These are phyloP conservation scores for Termitomyces sp. DNA, from an alignment of 768 basidiomycete genomes.

Conservation along the genomic window DNA sequence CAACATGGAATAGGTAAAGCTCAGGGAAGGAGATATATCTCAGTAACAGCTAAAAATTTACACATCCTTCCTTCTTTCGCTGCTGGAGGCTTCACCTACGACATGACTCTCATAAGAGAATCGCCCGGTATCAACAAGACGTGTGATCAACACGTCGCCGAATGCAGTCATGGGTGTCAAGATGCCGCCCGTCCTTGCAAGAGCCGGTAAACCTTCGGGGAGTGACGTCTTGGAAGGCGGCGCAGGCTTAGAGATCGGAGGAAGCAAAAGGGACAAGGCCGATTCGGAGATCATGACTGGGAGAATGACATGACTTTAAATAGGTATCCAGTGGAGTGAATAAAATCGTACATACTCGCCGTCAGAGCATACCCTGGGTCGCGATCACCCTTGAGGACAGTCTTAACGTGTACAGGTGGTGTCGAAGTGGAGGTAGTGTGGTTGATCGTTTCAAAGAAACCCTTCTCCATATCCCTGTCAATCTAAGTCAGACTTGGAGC, in stretches of 20 bases:
- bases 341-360: slow-evolving; percentile 36
- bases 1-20: neutral
- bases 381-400: slow-evolving; percentile 59
- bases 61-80: slow-evolving; percentile 20
- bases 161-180: slow-evolving; percentile 83
- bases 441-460: slow-evolving; percentile 63
- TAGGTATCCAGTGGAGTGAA: slow-evolving; percentile 5
- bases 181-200: slow-evolving; percentile 68
- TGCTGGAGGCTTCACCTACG: slow-evolving; percentile 19
- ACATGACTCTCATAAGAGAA: slow-evolving; percentile 58
- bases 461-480: slow-evolving; percentile 52
- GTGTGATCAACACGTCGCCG: slow-evolving; percentile 68
- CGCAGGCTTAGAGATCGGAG: slow-evolving; percentile 25
- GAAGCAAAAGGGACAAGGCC: slow-evolving; percentile 67
- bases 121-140: slow-evolving; percentile 55
- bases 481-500: neutral
- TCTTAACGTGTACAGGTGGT: slow-evolving; percentile 50
- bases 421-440: slow-evolving; percentile 58
- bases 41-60: slow-evolving; percentile 4
- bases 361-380: slow-evolving; percentile 75
- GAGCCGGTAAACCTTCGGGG: slow-evolving; percentile 44
- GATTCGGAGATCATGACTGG: slow-evolving; percentile 76
- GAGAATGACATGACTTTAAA: neutral
- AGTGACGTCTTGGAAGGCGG: slow-evolving; percentile 20
- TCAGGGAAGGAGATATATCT: neutral